Evolutionary conservation across 148 eudicot genomes (phyloP).

Genomic region (Cornus kousa): DNA sequence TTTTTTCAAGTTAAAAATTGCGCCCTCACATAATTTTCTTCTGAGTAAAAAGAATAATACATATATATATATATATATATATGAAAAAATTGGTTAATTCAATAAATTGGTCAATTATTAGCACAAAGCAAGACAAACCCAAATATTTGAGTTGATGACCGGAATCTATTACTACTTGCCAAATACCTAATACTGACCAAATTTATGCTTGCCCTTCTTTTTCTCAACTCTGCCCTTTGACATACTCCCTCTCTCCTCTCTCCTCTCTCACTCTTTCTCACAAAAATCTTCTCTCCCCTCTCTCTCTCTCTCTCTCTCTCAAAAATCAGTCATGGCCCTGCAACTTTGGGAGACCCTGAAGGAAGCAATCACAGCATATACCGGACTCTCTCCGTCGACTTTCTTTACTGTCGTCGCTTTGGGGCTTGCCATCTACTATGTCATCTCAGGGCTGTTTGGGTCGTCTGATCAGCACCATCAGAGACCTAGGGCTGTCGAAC

Average conservation of each 20-base stretch:
- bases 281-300: neutral
- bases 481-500: slow-evolving; percentile 28
- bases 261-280: neutral
- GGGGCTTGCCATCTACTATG: slow-evolving; percentile 70
- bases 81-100: no score
- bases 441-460: slow-evolving; percentile 55
- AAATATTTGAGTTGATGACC: neutral
- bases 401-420: slow-evolving; percentile 72
- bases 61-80: no score
- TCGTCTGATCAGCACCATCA: slow-evolving; percentile 31
- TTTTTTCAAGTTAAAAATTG: no score
- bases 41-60: no score
- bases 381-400: slow-evolving; percentile 72
- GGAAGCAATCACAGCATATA: slow-evolving; percentile 64
- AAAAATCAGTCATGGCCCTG: slow-evolving; percentile 49
- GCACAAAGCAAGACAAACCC: neutral
- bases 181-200: neutral
- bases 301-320: neutral
- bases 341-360: slow-evolving; percentile 71
- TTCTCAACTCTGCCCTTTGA: neutral
- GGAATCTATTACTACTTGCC: neutral
- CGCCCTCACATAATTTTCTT: no score
- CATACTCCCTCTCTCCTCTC: neutral
- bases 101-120: neutral
- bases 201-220: neutral